These are phyloP conservation scores for Leptodermis oblonga DNA, from an alignment of 257 asterid genomes.

Conservation along the genomic window DNA sequence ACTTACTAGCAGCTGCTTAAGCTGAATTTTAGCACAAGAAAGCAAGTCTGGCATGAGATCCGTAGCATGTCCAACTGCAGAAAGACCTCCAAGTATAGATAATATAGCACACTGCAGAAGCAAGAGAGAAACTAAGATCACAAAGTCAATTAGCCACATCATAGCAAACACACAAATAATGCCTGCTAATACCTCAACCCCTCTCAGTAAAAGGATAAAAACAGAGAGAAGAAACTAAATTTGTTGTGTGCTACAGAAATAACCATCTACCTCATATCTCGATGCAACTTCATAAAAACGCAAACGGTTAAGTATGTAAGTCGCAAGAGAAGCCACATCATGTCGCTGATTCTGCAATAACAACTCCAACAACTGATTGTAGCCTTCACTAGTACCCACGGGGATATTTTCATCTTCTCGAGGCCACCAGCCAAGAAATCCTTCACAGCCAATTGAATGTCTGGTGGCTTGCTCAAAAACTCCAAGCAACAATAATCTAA, in stretches of 20 bases:
- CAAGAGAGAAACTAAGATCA: slow-evolving; percentile 8
- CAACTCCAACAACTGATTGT: slow-evolving; percentile 78
- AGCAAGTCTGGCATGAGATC: slow-evolving; percentile 60
- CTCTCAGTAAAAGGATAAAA: not conserved
- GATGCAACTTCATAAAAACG: slow-evolving; percentile 89
- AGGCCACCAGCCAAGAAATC: slow-evolving; percentile 85
- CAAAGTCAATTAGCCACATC: not conserved
- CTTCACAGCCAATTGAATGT: slow-evolving; percentile 91
- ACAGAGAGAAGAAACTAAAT: not conserved
- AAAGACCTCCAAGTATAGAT: slow-evolving; percentile 61
- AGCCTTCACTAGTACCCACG: slow-evolving; percentile 73
- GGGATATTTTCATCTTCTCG: slow-evolving; percentile 76
- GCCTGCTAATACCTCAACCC: not conserved
- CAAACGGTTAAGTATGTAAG: slow-evolving; percentile 82
- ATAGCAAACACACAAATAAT: not conserved
- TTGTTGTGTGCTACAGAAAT: slow-evolving; percentile 19
- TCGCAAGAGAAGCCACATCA: slow-evolving; percentile 78
- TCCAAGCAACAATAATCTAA: slow-evolving; percentile 49
- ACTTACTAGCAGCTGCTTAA: slow-evolving; percentile 77
- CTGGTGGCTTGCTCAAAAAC: slow-evolving; percentile 83
- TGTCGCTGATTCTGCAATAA: slow-evolving; percentile 80
- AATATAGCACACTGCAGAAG: slow-evolving; percentile 53
- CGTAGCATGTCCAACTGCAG: slow-evolving; percentile 43
- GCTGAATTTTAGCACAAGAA: slow-evolving; percentile 59
- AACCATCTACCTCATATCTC: slow-evolving; percentile 75